phyloP scores from a whole-genome alignment of 805 yeast species.

The Candida quercuum region DNA sequence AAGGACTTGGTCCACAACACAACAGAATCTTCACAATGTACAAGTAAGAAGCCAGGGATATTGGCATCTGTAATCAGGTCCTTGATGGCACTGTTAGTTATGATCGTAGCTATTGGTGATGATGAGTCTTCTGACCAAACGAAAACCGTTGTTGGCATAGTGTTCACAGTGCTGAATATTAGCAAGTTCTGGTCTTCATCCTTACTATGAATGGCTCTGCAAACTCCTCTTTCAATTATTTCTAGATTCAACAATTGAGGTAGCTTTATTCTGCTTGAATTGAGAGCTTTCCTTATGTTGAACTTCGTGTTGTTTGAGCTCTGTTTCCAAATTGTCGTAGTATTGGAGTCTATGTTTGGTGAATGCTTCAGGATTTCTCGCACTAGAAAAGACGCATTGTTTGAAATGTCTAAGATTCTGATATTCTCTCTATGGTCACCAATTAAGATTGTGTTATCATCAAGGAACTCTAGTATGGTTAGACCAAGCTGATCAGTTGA shows the following conservation, averaged over 20 bases:
- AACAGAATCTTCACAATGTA: constrained; percentile 8
- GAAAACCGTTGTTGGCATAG: constrained; percentile 15
- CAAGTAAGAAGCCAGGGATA: constrained; percentile 1
- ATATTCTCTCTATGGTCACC: constrained; percentile 14
- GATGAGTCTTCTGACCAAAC: constrained; percentile 6
- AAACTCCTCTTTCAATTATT: constrained; percentile 5
- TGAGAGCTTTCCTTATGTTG: background rate
- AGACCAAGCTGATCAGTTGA: constrained; percentile 9
- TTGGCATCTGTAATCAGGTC: constrained; percentile 4
- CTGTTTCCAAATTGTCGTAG: constrained; percentile 10
- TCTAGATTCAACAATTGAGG: constrained; percentile 7
- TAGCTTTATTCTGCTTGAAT: background rate
- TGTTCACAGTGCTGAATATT: constrained; percentile 2
- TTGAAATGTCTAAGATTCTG: constrained; percentile 4
- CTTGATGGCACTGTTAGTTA: constrained; percentile 7
- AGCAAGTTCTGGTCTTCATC: background rate
- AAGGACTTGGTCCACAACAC: constrained; percentile 4
- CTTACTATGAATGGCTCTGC: constrained; percentile 1
- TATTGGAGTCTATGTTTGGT: background rate
- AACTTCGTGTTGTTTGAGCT: constrained; percentile 5
- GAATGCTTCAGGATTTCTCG: constrained; percentile 1
- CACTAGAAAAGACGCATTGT: background rate
- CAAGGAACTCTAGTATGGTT: constrained; percentile 4
- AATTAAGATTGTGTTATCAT: constrained; percentile 9
- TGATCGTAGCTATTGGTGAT: constrained; percentile 6